Base-by-base conservation (phyloP, 208 protist genomes). In the Crithidia mellificae region DNA sequence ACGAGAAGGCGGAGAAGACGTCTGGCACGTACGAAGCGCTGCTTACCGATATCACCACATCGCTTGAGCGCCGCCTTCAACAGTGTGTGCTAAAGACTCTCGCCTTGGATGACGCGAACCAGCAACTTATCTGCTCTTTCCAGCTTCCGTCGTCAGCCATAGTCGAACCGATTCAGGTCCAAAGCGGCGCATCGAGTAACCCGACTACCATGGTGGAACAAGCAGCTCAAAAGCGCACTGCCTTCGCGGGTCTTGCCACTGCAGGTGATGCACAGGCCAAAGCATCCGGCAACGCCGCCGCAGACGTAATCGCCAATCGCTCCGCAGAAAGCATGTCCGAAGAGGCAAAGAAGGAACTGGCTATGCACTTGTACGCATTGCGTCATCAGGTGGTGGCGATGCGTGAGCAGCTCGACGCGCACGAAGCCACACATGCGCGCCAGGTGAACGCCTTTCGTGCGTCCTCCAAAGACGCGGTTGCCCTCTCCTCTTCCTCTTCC, bases 331-430 rank as follows among this genome's bases (percentile, higher is more conserved):
- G 29, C 7, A 49, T 81, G 8, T 63, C 79, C n/a, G 63, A 58
- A 0, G 57, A 81, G 22, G 73, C 78, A 29, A 77, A 63, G 52
- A 70, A 74, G 25, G 88, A 93, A 57, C 68, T 93, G 12, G 80
- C 83, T 14, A 65, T 89, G 36, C 63, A 84, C 44, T 72, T 93
- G 14, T 86, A 93, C 63, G 53, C 66, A 1, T 73, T 93, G 22
- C 63, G 76, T 6, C 72, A 63, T 0, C 84, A 88, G 44, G 77
- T 93, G 44, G 29, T 70, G 19, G 52, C 63, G 36, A 36, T 80
- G 63, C 79, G 76, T 47, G 22, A 63, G 25, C 55, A 64, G 32
- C 54, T 85, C 6, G 80, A 83, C 34, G 55, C 39, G 1, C 66
- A 67, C 20, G 81, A 87, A 17, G 32, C 63, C 27, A 53, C 32